Conservation (phyloP, 768 basidiomycete genomes). For the Sporobolomyces roseus region DNA sequence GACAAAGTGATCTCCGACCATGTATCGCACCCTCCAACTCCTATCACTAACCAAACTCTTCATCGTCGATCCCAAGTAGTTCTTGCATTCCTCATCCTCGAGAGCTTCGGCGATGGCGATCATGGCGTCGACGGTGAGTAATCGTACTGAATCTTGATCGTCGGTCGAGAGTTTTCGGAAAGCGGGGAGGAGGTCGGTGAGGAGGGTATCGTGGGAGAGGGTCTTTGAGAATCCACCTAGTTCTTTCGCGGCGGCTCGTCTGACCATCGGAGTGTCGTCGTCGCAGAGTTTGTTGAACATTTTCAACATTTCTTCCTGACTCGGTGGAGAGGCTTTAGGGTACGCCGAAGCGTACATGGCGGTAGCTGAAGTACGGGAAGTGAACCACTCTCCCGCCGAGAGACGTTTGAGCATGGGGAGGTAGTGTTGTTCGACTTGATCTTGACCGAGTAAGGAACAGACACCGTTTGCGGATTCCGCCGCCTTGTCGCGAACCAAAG, state of each 20-base stretch:
- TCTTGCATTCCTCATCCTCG: slow-evolving; percentile 81
- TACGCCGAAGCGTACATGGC: slow-evolving; percentile 90
- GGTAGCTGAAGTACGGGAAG: slow-evolving; percentile 90
- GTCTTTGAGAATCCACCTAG: slow-evolving; percentile 68
- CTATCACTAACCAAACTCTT: slow-evolving; percentile 85
- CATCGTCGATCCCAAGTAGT: slow-evolving; percentile 80
- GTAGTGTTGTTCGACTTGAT: slow-evolving; percentile 82
- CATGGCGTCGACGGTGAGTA: slow-evolving; percentile 90
- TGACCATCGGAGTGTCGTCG: slow-evolving; percentile 98
- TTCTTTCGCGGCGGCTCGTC: slow-evolving; percentile 92
- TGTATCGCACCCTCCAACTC: slow-evolving; percentile 97
- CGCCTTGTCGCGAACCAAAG: slow-evolving; percentile 96
- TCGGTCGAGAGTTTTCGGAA: slow-evolving; percentile 91
- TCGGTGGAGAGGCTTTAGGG: slow-evolving; percentile 49
- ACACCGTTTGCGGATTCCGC: slow-evolving; percentile 93
- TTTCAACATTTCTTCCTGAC: slow-evolving; percentile 81
- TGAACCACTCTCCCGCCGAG: slow-evolving; percentile 96
- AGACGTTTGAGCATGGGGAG: slow-evolving; percentile 86
- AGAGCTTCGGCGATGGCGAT: slow-evolving; percentile 86
- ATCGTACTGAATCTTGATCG: slow-evolving; percentile 95
- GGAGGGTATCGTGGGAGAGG: slow-evolving; percentile 71
- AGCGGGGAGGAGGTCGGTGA: slow-evolving; percentile 81
- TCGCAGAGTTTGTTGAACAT: slow-evolving; percentile 73
- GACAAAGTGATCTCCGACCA: slow-evolving; percentile 97
- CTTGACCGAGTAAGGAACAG: slow-evolving; percentile 66